Conservation (phyloP, 345 rosid species). For the Aquilaria yunnanensis region DNA sequence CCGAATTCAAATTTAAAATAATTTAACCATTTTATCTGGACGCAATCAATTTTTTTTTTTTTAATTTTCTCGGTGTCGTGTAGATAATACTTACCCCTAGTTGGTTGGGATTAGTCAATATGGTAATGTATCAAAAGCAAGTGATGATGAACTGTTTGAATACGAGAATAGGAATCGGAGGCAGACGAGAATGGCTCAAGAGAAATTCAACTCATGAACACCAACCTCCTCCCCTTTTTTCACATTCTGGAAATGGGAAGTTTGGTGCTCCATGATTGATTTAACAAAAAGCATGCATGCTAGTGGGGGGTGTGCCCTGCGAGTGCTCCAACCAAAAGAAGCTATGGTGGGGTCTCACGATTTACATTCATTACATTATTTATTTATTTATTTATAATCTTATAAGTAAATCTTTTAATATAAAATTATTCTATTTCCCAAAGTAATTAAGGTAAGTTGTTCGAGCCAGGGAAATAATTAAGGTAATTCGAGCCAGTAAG, state of each 20-base stretch:
- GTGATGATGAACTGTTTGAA: slow-evolving; percentile 23
- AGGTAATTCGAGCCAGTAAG: too few species aligned
- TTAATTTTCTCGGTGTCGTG: too few species aligned
- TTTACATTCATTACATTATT: too few species aligned
- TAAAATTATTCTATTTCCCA: too few species aligned
- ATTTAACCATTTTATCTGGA: too few species aligned
- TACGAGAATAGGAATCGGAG: background rate
- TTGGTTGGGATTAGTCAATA: slow-evolving; percentile 40
- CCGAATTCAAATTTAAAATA: too few species aligned
- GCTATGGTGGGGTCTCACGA: background rate
- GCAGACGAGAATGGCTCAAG: too few species aligned
- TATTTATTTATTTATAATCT: too few species aligned
- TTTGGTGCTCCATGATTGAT: slow-evolving; percentile 31
- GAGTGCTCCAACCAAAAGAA: slow-evolving; percentile 3
- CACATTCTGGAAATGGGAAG: background rate
- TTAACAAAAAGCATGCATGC: slow-evolving; percentile 24
- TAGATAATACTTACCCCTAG: background rate
- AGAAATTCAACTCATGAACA: background rate
- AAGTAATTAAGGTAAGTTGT: too few species aligned
- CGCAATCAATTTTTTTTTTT: too few species aligned
- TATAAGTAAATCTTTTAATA: too few species aligned
- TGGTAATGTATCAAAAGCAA: slow-evolving; percentile 32
- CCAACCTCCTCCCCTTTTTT: background rate
- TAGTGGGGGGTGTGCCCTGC: slow-evolving; percentile 11
- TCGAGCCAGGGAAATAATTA: too few species aligned